Base-by-base conservation (phyloP, 1,139 yeast species). In the Taphrina confusa region DNA sequence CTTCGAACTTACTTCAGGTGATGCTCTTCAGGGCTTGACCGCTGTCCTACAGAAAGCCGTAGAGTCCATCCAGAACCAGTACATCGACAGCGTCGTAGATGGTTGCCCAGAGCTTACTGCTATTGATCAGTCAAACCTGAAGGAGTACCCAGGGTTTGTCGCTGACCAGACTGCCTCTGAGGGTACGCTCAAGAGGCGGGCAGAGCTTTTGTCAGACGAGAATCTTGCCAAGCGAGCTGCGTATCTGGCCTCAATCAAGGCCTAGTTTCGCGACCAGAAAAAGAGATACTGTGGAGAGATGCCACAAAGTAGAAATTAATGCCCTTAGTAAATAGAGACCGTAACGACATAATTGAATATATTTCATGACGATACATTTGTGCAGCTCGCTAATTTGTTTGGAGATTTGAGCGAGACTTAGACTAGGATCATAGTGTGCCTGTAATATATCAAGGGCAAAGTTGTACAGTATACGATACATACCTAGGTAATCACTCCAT, bases 1-100 rank as follows among this genome's bases (percentile, higher is more conserved):
- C 22, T 28, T 44, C 6, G 31, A 34, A 27, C 33, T 28, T 4
- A 16, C 45, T n/a, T 25, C 34, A 23, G 44, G 45, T n/a, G 51
- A 54, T n/a, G 44, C 50, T 5, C 23, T 27, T 11, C 45, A 54
- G 44, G 34, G 45, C 25, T n/a, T 44, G 14, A 16, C 25, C n/a
- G 34, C 49, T 11, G 18, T 36, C 6, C 18, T 44, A 5, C 22
- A 25, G 11, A 28, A 20, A 4, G 51, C 58, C 8, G 51, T 44
- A 34, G 44, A 33, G 44, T n/a, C 34, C 12, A 28, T 54, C 31
- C 25, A 23, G 25, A 16, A 14, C 16, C 51, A 54, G 44, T 54
- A 54, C 36, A 34, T 54, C 36, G 11, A 23, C 27, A 22, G n/a
- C 6, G 23, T 47, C n/a, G 18, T 28, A 8, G 20, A 11, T 9